phyloP scores from a whole-genome alignment of 768 basidiomycete genomes.

The Leucocoprinus leucothites region DNA sequence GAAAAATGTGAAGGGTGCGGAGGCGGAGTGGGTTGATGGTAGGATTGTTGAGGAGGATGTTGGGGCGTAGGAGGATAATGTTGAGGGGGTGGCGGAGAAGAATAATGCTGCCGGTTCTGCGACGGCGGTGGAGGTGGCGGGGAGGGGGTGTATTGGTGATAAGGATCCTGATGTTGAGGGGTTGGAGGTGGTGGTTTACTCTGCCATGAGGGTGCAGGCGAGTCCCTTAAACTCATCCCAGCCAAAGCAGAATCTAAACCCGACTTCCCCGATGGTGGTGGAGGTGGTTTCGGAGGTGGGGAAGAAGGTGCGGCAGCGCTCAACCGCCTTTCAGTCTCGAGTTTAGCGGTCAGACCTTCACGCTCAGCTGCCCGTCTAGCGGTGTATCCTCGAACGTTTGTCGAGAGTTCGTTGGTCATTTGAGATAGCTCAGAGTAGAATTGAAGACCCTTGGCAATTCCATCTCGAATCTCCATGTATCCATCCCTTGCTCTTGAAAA shows the following conservation, averaged over 20 bases:
- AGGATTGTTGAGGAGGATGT: slow-evolving; percentile 15
- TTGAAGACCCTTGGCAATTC: slow-evolving; percentile 80
- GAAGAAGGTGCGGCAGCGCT: slow-evolving; percentile 43
- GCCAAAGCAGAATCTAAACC: slow-evolving; percentile 51
- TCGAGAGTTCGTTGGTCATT: slow-evolving; percentile 53
- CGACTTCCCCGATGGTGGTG: slow-evolving; percentile 45
- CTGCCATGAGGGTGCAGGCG: slow-evolving; percentile 26
- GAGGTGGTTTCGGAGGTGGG: slow-evolving; percentile 45
- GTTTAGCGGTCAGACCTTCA: slow-evolving; percentile 58
- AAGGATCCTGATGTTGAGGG: slow-evolving; percentile 17
- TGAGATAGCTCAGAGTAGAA: slow-evolving; percentile 84
- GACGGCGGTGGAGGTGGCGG: slow-evolving; percentile 13
- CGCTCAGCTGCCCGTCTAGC: slow-evolving; percentile 65
- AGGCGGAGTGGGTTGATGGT: slow-evolving; percentile 15
- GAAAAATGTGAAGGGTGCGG: background rate
- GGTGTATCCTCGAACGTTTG: slow-evolving; percentile 61
- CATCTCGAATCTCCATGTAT: slow-evolving; percentile 85
- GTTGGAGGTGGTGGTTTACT: slow-evolving; percentile 19
- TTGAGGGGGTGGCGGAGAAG: background rate
- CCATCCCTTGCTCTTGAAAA: slow-evolving; percentile 77
- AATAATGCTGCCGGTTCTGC: background rate
- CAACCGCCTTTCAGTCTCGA: slow-evolving; percentile 70
- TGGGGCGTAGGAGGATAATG: slow-evolving; percentile 17
- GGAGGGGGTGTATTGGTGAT: slow-evolving; percentile 14
- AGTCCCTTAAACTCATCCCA: slow-evolving; percentile 45